These are phyloP conservation scores for Elongisporangium anandrum DNA, from an alignment of 352 stramenopile species.

Conservation along the genomic window DNA sequence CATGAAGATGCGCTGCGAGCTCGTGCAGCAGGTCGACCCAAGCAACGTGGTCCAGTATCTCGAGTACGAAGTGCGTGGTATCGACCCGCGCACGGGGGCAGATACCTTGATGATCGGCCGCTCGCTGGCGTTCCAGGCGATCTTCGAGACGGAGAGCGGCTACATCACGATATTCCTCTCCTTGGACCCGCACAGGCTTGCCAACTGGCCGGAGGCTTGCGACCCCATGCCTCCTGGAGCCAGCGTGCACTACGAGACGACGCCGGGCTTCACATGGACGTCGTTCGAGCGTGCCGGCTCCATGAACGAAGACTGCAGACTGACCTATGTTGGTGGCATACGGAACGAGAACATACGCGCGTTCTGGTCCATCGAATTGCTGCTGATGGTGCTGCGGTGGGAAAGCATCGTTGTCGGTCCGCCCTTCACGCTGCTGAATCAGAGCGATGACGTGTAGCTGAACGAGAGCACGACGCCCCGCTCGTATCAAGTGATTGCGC, in stretches of 20 bases:
- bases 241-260: not conserved
- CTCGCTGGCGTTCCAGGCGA: not conserved
- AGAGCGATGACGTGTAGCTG: not conserved
- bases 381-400: constrained; percentile 1
- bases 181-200: constrained; percentile 1
- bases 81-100: constrained; percentile 7
- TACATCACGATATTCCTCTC: not conserved
- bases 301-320: constrained; percentile 7
- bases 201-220: constrained; percentile 12
- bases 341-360: constrained; percentile 8
- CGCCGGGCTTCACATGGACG: constrained; percentile 22
- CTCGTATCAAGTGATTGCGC: too few relatives aligned
- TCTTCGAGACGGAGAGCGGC: not conserved
- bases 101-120: constrained; percentile 13
- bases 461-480: too few relatives aligned
- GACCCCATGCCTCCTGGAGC: not conserved
- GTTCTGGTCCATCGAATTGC: not conserved
- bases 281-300: constrained; percentile 10
- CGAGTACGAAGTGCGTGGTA: constrained; percentile 22
- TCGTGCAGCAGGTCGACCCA: not conserved
- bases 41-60: constrained; percentile 14
- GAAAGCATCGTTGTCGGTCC: constrained; percentile 11
- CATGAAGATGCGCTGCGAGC: constrained; percentile 25
- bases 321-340: constrained; percentile 19
- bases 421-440: constrained; percentile 1